These are phyloP conservation scores for Magnolia sinica DNA, from an alignment of 164 flowering plant genomes.

Conservation along the genomic window DNA sequence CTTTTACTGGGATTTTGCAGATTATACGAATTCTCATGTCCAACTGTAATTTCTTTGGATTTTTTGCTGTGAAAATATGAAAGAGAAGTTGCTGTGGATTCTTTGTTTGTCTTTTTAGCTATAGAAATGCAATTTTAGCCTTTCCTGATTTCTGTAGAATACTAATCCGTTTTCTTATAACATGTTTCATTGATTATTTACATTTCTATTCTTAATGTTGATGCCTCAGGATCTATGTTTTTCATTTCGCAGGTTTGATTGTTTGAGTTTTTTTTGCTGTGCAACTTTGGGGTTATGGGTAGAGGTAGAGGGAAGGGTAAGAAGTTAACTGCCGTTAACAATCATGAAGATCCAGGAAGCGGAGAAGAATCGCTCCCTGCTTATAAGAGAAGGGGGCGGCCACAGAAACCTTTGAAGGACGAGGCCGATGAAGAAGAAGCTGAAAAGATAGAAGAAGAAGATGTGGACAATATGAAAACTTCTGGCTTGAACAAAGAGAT, in stretches of 20 bases:
- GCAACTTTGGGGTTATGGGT: slow-evolving; percentile 43
- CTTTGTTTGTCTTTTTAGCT: not conserved
- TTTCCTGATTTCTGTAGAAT: not conserved
- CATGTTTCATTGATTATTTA: not conserved
- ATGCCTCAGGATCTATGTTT: not conserved
- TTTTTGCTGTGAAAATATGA: not conserved
- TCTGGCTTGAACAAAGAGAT: slow-evolving; percentile 30
- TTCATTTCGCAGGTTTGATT: slow-evolving; percentile 22
- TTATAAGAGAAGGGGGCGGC: slow-evolving; percentile 74
- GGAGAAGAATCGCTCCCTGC: slow-evolving; percentile 70
- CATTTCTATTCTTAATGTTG: not conserved
- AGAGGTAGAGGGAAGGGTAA: slow-evolving; percentile 83
- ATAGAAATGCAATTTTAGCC: too few species aligned
- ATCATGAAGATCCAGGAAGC: slow-evolving; percentile 61
- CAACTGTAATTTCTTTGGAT: not conserved
- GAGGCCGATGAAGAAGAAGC: slow-evolving; percentile 54
- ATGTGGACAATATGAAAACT: slow-evolving; percentile 30
- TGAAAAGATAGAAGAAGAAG: slow-evolving; percentile 44
- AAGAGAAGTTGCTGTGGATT: not conserved
- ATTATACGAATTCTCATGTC: not conserved
- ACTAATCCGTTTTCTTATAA: too few species aligned
- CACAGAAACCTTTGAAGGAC: slow-evolving; percentile 65
- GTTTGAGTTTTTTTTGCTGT: slow-evolving; percentile 1
- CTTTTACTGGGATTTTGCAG: too few species aligned
- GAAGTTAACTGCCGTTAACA: slow-evolving; percentile 39